Evolutionary conservation across 2,329 filamentous ascomycete genomes (phyloP).

Genomic region (Verticillium albo-atrum): DNA sequence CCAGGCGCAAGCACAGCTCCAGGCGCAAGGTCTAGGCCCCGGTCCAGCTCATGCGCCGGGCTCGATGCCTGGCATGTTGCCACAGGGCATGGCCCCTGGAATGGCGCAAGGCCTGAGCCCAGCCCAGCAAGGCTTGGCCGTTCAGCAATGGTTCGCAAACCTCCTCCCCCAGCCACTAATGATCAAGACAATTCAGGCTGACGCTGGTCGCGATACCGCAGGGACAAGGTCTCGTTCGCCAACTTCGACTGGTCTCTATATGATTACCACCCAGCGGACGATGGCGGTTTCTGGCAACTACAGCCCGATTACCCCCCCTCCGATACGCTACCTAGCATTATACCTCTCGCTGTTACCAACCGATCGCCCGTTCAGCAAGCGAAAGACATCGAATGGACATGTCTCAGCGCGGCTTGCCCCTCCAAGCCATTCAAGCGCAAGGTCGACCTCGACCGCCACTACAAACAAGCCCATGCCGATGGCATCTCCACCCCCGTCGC

Average conservation of each 20-base stretch:
- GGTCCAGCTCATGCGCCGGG: background rate
- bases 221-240: constrained; percentile 7
- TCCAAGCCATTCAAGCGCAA: constrained; percentile 43
- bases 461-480: constrained; percentile 40
- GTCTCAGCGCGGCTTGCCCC: constrained; percentile 35
- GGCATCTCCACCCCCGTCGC: constrained; percentile 7
- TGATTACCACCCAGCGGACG: constrained; percentile 11
- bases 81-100: background rate
- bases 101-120: background rate
- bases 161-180: background rate
- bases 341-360: constrained; percentile 8
- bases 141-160: background rate
- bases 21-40: background rate
- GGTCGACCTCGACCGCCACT: constrained; percentile 51
- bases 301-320: constrained; percentile 8
- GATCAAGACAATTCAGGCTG: background rate
- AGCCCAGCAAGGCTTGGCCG: background rate
- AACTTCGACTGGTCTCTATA: constrained; percentile 13
- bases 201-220: background rate
- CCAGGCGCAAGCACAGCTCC: background rate
- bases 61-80: background rate
- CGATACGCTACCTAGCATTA: constrained; percentile 5
- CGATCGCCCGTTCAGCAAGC: constrained; percentile 8
- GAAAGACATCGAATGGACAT: constrained; percentile 18
- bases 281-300: constrained; percentile 13